A percentile compares a stretch with the other conserved stretches of the same genome.
Conservation (phyloP, 331 rosid species). For the Quercus tomentella region DNA sequence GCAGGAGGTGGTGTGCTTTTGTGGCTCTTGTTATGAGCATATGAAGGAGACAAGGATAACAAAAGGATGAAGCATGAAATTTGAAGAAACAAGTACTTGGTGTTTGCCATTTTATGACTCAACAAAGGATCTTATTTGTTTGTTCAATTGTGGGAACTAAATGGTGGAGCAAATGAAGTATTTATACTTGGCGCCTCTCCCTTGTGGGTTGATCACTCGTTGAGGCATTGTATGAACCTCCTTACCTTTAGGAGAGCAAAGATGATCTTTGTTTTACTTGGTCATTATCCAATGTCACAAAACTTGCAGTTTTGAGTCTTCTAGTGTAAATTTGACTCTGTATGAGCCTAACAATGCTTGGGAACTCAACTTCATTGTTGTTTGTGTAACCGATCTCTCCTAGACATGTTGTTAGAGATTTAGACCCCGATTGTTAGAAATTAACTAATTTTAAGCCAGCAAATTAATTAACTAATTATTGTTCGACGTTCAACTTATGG, state of each 20-base stretch:
- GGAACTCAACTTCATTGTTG: no score
- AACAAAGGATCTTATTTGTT: neutral
- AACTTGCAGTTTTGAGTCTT: no score
- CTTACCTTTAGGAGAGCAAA: neutral
- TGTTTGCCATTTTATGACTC: neutral
- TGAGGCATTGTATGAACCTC: slow-evolving; percentile 1
- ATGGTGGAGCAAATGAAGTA: neutral
- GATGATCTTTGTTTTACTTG: neutral
- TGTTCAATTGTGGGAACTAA: neutral
- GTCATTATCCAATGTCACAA: no score
- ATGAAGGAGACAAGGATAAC: neutral
- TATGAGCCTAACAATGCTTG: no score
- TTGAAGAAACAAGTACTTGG: neutral
- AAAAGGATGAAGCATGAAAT: neutral
- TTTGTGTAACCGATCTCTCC: no score
- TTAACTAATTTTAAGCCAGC: no score
- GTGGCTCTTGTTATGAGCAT: neutral
- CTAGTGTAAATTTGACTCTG: no score
- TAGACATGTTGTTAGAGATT: no score
- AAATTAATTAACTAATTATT: no score
- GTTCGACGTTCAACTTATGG: no score
- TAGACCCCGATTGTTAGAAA: no score
- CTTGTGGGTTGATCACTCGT: neutral
- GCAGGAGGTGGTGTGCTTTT: neutral
- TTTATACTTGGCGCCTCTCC: neutral